Conservation (phyloP, 148 eudicot species). For the Tetragonia tetragonoides region DNA sequence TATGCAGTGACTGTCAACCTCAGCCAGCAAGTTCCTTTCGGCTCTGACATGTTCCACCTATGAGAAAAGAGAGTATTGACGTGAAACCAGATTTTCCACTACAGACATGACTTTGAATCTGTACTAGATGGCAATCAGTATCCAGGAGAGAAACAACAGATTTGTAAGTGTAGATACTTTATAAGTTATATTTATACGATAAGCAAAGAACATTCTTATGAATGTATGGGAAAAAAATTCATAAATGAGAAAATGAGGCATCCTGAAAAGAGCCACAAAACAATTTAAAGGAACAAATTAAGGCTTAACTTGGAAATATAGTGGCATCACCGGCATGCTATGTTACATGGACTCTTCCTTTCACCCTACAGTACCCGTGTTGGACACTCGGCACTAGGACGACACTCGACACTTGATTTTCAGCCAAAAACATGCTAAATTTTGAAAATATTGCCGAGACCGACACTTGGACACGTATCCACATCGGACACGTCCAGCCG, state of each 20-base stretch:
- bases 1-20: slow-evolving; percentile 93
- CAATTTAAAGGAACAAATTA: neutral
- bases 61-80: slow-evolving; percentile 15
- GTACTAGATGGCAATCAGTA: slow-evolving; percentile 3
- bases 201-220: too few relatives aligned
- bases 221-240: neutral
- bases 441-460: too few relatives aligned
- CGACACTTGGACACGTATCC: too few relatives aligned
- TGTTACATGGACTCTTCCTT: too few relatives aligned
- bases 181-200: too few relatives aligned
- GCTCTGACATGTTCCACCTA: slow-evolving; percentile 98
- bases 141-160: neutral
- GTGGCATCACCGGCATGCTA: too few relatives aligned
- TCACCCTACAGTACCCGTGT: too few relatives aligned
- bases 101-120: neutral
- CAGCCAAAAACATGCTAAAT: too few relatives aligned
- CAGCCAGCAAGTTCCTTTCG: slow-evolving; percentile 92
- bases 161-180: neutral
- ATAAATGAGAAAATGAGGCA: neutral
- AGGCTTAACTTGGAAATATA: neutral
- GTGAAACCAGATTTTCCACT: slow-evolving; percentile 9
- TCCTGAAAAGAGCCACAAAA: neutral
- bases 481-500: too few relatives aligned
- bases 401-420: too few relatives aligned
- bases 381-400: too few relatives aligned